phyloP scores from a whole-genome alignment of 140 eudicot species.

The Stevia rebaudiana region DNA sequence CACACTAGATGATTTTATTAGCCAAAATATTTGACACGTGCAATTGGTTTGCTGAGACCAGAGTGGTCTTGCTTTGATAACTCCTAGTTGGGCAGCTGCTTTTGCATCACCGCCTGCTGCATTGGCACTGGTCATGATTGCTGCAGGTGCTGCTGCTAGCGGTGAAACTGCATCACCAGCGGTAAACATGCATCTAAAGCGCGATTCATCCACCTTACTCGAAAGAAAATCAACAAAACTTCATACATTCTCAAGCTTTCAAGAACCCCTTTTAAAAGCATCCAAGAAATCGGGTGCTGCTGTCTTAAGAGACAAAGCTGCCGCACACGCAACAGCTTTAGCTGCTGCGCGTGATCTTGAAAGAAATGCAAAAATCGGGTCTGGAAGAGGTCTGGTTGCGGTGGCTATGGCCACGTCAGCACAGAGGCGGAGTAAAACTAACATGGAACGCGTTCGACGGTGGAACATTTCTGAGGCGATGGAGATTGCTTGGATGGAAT shows the following conservation, averaged over 20 bases:
- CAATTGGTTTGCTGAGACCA: slow-evolving; percentile 23
- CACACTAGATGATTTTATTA: no score
- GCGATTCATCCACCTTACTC: slow-evolving; percentile 55
- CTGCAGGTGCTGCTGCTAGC: slow-evolving; percentile 94
- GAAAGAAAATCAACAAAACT: slow-evolving; percentile 67
- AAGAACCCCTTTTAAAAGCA: slow-evolving; percentile 53
- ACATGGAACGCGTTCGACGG: slow-evolving; percentile 71
- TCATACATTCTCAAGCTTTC: slow-evolving; percentile 89
- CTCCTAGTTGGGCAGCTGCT: slow-evolving; percentile 96
- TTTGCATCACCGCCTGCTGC: slow-evolving; percentile 99
- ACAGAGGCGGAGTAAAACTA: slow-evolving; percentile 69
- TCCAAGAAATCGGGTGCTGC: slow-evolving; percentile 36
- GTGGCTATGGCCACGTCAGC: slow-evolving; percentile 98
- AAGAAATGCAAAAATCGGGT: slow-evolving; percentile 85
- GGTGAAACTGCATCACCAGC: slow-evolving; percentile 54
- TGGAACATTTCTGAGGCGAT: slow-evolving; percentile 92
- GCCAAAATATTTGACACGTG: slow-evolving; percentile 8
- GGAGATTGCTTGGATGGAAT: slow-evolving; percentile 96
- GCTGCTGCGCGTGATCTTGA: slow-evolving; percentile 96
- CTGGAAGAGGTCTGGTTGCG: slow-evolving; percentile 93
- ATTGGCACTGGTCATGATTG: slow-evolving; percentile 87
- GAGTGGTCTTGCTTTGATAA: slow-evolving; percentile 86
- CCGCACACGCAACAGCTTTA: slow-evolving; percentile 82
- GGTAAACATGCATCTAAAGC: slow-evolving; percentile 47
- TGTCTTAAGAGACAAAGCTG: slow-evolving; percentile 77